Base-by-base conservation (phyloP, 345 rosid species). In the Populus nigra region DNA sequence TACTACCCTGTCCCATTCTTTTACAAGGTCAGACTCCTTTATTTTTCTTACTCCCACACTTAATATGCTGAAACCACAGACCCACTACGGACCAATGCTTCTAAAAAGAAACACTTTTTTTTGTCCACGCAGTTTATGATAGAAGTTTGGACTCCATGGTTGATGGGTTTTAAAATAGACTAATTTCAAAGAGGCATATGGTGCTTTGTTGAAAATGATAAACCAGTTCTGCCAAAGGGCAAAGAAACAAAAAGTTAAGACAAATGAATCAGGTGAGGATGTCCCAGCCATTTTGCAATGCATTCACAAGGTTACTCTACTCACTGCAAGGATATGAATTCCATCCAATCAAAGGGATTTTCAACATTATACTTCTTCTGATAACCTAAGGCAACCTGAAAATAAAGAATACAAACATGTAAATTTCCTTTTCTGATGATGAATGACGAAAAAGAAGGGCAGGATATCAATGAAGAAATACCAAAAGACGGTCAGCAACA, bases 301-400 rank as follows among this genome's bases (percentile, higher is more conserved):
- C 69, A 38, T 63, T 41, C 36, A 23, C 17, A 29, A 55, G 63
- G 65, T 50, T 36, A 23, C 6, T 17, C 68, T 78, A 87, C 97
- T 94, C 82, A 91, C 96, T 90, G 97, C 83, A 93, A 84, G 75
- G 96, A 95, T 84, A 95, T 95, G 82, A 93, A 90, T 70, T 91
- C 99, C 99, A 95, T 95, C 99, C 98, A 95, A 71, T 93, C 97
- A 76, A 93, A 95, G 16, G 97, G 99, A 81, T 95, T 95, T 75
- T 91, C 92, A 61, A 82, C 85, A 22, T 86, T 81, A 87, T 91
- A 93, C 73, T 83, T 93, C 84, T 73, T 89, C 70, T 86, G 86
- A 78, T 77, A 90, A 68, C 94, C 94, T 76, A 91, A 88, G 8
- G 99, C 73, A 75, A 89, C 91, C 97, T 93, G 87, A 20, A 78